Conservation (phyloP, 768 basidiomycete genomes). For the Suillus decipiens region DNA sequence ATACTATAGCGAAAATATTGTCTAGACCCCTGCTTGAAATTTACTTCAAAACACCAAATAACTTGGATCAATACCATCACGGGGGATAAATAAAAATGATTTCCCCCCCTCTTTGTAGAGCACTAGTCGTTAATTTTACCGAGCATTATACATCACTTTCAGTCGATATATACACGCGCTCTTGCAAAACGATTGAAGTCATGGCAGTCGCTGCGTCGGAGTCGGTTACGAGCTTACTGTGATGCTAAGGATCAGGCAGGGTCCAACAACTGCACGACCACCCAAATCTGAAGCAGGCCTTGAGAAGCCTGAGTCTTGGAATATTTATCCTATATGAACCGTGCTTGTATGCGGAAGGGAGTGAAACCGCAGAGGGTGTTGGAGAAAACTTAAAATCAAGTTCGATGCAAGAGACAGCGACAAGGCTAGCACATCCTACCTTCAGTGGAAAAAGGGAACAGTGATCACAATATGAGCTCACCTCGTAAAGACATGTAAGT, state of each 20-base stretch:
- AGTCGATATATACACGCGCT: neutral
- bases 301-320: neutral
- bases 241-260: neutral
- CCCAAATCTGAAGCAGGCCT: neutral
- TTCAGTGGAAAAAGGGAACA: neutral
- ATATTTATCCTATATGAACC: neutral
- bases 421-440: neutral
- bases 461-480: neutral
- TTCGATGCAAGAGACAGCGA: neutral
- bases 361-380: neutral
- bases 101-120: too few relatives aligned
- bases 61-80: too few relatives aligned
- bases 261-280: neutral
- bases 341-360: neutral
- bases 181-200: neutral
- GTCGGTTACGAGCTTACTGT: neutral
- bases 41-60: neutral
- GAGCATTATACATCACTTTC: neutral
- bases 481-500: neutral
- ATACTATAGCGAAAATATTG: too few relatives aligned
- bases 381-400: neutral
- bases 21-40: neutral
- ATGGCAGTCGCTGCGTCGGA: neutral
- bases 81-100: neutral
- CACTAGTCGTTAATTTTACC: neutral